phyloP scores from a whole-genome alignment of 148 eudicot species.

The Camellia japonica region DNA sequence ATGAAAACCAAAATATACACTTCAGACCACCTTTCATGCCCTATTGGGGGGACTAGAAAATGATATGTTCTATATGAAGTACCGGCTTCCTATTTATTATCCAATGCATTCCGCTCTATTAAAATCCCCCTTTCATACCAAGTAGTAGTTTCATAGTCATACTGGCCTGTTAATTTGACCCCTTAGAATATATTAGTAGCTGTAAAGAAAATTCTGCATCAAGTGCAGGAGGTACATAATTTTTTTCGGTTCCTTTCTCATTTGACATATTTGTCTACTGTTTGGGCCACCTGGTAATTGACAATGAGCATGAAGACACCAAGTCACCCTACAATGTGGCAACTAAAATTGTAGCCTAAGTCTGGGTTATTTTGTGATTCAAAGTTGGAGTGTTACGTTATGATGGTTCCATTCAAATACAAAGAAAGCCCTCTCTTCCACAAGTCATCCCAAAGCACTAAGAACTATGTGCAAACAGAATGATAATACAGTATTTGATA shows the following conservation, averaged over 20 bases:
- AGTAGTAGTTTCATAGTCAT: not conserved
- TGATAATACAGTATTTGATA: too few species aligned
- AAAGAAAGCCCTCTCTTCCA: too few species aligned
- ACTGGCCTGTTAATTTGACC: too few species aligned
- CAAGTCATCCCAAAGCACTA: too few species aligned
- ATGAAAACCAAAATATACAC: not conserved
- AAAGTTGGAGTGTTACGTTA: too few species aligned
- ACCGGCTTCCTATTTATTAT: not conserved
- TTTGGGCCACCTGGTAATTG: too few species aligned
- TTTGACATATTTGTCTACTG: not conserved
- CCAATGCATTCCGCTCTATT: not conserved
- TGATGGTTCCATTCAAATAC: too few species aligned
- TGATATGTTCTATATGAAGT: not conserved
- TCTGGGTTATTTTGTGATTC: too few species aligned
- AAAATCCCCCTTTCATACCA: not conserved
- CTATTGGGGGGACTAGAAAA: not conserved
- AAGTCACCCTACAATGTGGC: too few species aligned
- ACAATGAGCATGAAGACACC: too few species aligned
- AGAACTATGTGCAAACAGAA: not conserved
- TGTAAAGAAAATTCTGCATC: not conserved
- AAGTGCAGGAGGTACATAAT: not conserved
- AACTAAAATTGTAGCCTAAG: too few species aligned
- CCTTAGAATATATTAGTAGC: not conserved
- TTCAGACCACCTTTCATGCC: not conserved
- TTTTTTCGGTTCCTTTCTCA: not conserved